Evolutionary conservation across 805 yeast species (phyloP).

Genomic region (Lipomyces japonicus): DNA sequence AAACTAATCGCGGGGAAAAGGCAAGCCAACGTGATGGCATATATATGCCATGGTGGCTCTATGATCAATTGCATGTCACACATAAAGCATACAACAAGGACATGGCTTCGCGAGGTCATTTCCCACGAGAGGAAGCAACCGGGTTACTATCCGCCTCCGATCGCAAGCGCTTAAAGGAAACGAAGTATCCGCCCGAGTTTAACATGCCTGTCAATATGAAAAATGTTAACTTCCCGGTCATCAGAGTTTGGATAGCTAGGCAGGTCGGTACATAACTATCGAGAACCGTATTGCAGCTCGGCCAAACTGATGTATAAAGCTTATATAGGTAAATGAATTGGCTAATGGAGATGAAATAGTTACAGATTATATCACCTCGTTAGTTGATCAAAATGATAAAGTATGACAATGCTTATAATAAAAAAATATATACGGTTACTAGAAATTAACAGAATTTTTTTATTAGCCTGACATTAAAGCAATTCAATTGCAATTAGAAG

Average conservation of each 20-base stretch:
- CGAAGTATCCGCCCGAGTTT: constrained; percentile 13
- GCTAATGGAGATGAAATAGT: constrained; percentile 14
- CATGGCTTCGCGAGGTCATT: too few species aligned
- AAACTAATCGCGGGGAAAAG: too few species aligned
- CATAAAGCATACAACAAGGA: too few species aligned
- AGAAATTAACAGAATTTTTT: too few species aligned
- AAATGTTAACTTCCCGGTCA: constrained; percentile 10
- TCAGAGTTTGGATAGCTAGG: constrained; percentile 11
- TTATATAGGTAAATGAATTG: not conserved
- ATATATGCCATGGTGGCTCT: too few species aligned
- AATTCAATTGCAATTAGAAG: constrained; percentile 13
- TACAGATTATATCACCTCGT: constrained; percentile 5
- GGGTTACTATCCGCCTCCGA: constrained; percentile 7
- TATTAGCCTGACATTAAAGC: constrained; percentile 12
- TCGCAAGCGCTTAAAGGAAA: not conserved
- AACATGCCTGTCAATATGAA: constrained; percentile 5
- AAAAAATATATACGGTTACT: too few species aligned
- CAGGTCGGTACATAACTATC: constrained; percentile 8
- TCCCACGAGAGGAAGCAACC: not conserved
- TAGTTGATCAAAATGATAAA: constrained; percentile 6
- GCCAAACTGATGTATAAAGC: too few species aligned
- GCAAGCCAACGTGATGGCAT: too few species aligned
- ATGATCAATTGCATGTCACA: too few species aligned
- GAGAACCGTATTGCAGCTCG: too few species aligned
- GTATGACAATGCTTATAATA: too few species aligned